These are phyloP conservation scores for Choanephora cucurbitarum DNA, from an alignment of 371 early-diverging fungal species.

Conservation along the genomic window DNA sequence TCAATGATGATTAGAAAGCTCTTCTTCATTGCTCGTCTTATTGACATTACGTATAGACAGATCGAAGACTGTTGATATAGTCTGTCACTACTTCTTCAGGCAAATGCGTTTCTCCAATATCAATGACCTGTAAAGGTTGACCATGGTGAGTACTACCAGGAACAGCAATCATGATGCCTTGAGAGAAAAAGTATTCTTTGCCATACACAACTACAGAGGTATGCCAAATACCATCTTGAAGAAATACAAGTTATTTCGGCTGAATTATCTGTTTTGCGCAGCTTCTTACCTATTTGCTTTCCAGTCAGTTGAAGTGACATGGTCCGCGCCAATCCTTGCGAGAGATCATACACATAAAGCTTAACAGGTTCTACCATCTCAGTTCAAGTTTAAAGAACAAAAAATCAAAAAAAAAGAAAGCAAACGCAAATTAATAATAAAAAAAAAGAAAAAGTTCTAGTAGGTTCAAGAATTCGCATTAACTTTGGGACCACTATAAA, in stretches of 20 bases:
- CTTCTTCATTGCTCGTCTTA: neutral
- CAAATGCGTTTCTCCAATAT: conserved; percentile 82
- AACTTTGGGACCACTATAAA: too few relatives aligned
- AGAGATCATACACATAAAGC: conserved; percentile 80
- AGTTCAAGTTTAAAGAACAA: neutral
- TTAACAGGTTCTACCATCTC: conserved; percentile 51
- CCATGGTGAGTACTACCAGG: conserved; percentile 77
- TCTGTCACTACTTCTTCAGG: conserved; percentile 81
- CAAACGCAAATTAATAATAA: neutral
- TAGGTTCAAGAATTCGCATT: neutral
- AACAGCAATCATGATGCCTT: conserved; percentile 63
- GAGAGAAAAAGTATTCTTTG: conserved; percentile 85
- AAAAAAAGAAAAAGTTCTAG: neutral
- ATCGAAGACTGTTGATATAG: conserved; percentile 70
- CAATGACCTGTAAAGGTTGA: conserved; percentile 65
- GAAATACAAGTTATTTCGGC: conserved; percentile 2
- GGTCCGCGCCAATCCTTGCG: conserved; percentile 69
- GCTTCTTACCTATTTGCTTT: conserved; percentile 68
- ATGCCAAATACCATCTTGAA: conserved; percentile 81
- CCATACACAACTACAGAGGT: conserved; percentile 91
- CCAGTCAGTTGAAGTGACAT: conserved; percentile 68
- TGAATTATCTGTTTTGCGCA: neutral
- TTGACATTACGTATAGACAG: conserved; percentile 57
- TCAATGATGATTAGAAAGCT: neutral
- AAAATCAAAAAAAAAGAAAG: neutral